Percentiles rank a stretch among this genome's conserved stretches.
phyloP scores from a whole-genome alignment of 2,329 filamentous ascomycete species.

The Botrytis pseudocinerea region DNA sequence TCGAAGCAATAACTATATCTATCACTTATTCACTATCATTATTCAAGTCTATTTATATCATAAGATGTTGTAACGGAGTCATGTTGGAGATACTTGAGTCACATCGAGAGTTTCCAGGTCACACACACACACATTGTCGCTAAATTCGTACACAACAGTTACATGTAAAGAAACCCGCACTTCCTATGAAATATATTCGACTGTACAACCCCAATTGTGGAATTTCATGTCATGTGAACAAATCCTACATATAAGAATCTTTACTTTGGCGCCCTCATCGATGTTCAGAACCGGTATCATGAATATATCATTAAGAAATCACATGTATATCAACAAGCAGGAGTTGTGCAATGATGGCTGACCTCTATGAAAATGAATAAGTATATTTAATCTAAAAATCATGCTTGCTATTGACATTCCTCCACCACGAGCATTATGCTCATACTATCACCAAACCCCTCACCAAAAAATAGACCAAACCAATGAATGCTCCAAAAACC shows the following conservation, averaged over 20 bases:
- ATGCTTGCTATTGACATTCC: neutral
- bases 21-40: neutral
- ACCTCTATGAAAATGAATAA: neutral
- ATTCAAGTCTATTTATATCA: neutral
- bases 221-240: neutral
- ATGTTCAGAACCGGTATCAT: neutral
- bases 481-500: neutral
- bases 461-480: neutral
- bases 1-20: too few species aligned
- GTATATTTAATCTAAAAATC: neutral
- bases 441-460: neutral
- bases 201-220: neutral
- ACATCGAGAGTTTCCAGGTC: neutral
- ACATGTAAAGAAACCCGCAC: neutral
- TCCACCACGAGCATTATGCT: neutral
- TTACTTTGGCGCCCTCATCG: fast-evolving
- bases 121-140: neutral
- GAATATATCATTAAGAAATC: neutral
- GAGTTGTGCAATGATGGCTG: neutral
- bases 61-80: neutral
- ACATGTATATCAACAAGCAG: neutral
- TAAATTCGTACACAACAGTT: neutral
- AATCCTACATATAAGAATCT: fast-evolving
- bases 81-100: neutral
- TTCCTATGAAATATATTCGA: fast-evolving